Percentiles rank a stretch among this genome's conserved stretches.
phyloP scores from a whole-genome alignment of 2,329 filamentous ascomycete genomes.

The Ceratocystis lukuohia region DNA sequence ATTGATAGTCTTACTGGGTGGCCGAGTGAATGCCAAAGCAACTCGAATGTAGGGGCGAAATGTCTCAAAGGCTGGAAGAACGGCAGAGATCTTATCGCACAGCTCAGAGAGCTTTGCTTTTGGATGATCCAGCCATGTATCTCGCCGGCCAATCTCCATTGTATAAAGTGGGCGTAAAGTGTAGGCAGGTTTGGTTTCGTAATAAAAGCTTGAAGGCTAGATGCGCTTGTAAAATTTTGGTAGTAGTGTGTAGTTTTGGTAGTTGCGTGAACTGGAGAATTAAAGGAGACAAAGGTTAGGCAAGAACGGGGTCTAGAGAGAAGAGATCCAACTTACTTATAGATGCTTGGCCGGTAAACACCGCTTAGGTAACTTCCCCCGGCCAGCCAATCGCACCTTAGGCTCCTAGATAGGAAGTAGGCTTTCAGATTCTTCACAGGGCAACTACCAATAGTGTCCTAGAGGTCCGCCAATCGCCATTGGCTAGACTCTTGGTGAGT shows the following conservation, averaged over 20 bases:
- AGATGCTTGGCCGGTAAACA: neutral
- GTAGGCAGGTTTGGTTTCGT: too few species aligned
- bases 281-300: neutral
- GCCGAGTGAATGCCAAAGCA: neutral
- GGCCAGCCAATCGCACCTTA: neutral
- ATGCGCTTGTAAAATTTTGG: too few species aligned
- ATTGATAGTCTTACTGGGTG: neutral
- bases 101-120: neutral
- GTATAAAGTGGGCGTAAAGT: too few species aligned
- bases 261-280: neutral
- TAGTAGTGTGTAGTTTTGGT: neutral
- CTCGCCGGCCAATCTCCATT: too few species aligned
- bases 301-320: neutral
- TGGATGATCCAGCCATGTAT: neutral
- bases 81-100: neutral
- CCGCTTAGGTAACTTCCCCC: slow-evolving; percentile 1
- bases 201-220: too few species aligned
- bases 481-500: neutral
- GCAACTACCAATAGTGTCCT: neutral
- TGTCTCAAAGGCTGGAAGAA: neutral
- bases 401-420: neutral
- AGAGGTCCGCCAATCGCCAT: neutral
- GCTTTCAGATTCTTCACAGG: neutral
- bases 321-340: neutral
- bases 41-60: neutral